Evolutionary conservation across 176 grass and related monocot genomes (phyloP).

Genomic region (Zea luxurians): DNA sequence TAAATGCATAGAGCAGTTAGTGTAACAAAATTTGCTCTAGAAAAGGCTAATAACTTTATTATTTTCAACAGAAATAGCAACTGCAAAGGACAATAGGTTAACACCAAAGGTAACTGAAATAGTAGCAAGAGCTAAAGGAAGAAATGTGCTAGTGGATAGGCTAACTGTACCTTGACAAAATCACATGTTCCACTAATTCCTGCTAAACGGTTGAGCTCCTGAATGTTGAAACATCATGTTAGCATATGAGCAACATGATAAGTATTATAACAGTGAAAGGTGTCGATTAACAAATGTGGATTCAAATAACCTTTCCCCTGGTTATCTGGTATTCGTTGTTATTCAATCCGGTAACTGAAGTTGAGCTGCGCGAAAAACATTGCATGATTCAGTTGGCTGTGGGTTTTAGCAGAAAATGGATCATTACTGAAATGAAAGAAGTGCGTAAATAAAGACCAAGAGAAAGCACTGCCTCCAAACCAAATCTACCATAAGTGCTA

Average conservation of each 20-base stretch:
- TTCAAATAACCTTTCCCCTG: slow-evolving; percentile 73
- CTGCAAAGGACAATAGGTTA: not conserved
- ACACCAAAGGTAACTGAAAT: not conserved
- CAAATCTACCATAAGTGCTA: not conserved
- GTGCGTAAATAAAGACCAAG: slow-evolving; percentile 7
- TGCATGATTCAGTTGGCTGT: not conserved
- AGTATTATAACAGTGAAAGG: not conserved
- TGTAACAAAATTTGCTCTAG: not conserved
- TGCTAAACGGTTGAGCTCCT: slow-evolving; percentile 76
- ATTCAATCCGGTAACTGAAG: slow-evolving; percentile 93
- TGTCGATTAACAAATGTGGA: slow-evolving; percentile 10
- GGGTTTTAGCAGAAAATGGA: not conserved
- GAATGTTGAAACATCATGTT: slow-evolving; percentile 33
- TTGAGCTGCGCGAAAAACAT: slow-evolving; percentile 59
- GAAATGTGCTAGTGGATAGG: slow-evolving; percentile 1
- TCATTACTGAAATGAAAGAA: slow-evolving; percentile 19
- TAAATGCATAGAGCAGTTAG: not conserved
- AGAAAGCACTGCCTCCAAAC: slow-evolving; percentile 1
- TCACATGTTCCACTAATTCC: slow-evolving; percentile 70
- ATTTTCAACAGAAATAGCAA: slow-evolving; percentile 5
- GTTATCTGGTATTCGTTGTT: slow-evolving; percentile 98
- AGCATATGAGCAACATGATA: slow-evolving; percentile 30
- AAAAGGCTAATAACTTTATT: not conserved
- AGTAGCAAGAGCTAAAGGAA: not conserved
- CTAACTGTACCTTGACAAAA: slow-evolving; percentile 85